A percentile compares a stretch with the other conserved stretches of the same genome.
phyloP scores from a whole-genome alignment of 2,329 filamentous ascomycete genomes.

The Colletotrichum higginsianum region DNA sequence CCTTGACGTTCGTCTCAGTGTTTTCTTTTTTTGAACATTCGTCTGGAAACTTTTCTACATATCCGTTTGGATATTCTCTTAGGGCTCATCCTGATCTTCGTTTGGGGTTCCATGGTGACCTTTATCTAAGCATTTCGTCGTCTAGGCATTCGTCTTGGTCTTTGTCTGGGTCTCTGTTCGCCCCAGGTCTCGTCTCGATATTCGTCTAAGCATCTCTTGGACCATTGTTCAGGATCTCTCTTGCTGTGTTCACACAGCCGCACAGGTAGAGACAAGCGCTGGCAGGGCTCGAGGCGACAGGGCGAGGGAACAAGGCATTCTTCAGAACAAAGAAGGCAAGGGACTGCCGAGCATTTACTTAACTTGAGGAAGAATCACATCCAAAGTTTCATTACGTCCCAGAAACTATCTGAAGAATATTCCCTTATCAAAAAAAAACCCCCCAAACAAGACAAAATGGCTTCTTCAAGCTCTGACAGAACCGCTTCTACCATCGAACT shows the following conservation, averaged over 20 bases:
- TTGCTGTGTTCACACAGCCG: background rate
- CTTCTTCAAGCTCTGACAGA: background rate
- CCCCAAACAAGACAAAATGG: background rate
- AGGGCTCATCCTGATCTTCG: no score
- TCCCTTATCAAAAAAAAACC: background rate
- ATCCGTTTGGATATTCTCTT: no score
- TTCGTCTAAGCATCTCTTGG: background rate
- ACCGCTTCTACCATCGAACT: no score
- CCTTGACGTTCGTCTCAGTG: no score
- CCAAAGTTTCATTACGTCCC: no score
- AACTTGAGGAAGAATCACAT: background rate
- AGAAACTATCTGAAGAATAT: background rate
- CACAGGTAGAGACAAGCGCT: background rate
- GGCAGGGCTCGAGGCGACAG: background rate
- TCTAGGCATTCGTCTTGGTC: no score
- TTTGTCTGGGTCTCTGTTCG: no score
- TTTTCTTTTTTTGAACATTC: no score
- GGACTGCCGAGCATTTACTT: background rate
- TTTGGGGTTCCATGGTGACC: no score
- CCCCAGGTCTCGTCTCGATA: background rate
- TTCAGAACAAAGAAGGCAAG: background rate
- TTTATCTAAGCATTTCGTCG: no score
- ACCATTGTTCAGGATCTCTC: background rate
- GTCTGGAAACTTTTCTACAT: no score
- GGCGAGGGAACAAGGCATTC: conserved; percentile 19